Percentiles rank a stretch among this genome's conserved stretches.
These are phyloP conservation scores for Mortierella sp. DNA, from an alignment of 371 early-diverging fungal genomes.

Conservation along the genomic window DNA sequence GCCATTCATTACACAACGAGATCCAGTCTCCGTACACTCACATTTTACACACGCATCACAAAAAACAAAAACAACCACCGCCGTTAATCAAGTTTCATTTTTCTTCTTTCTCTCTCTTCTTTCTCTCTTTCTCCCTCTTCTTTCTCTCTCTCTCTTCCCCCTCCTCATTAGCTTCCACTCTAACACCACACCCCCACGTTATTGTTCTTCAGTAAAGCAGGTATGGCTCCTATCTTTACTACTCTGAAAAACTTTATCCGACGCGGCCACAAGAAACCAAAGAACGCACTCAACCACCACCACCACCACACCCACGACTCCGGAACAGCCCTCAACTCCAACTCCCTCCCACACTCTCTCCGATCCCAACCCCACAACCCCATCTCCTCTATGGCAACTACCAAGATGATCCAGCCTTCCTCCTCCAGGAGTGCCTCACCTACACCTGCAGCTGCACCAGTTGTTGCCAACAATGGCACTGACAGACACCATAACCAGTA, in stretches of 20 bases:
- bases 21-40: no score
- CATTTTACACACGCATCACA: no score
- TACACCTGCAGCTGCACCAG: not conserved
- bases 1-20: not conserved
- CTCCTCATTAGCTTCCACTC: not conserved
- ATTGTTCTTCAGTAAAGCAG: not conserved
- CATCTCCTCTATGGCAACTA: not conserved
- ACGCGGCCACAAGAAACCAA: conserved; percentile 31
- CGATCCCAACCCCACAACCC: conserved; percentile 10
- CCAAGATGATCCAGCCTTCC: conserved; percentile 12
- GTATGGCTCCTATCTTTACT: conserved; percentile 57
- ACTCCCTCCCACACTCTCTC: conserved; percentile 14
- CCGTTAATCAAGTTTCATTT: not conserved
- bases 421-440: conserved; percentile 26
- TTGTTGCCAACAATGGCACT: conserved; percentile 2
- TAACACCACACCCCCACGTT: not conserved
- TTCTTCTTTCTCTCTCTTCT: not conserved
- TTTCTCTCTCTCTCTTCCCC: not conserved
- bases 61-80: not conserved
- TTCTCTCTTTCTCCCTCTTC: not conserved
- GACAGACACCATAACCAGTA: conserved; percentile 6
- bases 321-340: conserved; percentile 32
- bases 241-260: conserved; percentile 60
- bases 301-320: conserved; percentile 25
- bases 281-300: not conserved